Conservation (phyloP, 768 basidiomycete genomes). For the Neoboletus magnificus region DNA sequence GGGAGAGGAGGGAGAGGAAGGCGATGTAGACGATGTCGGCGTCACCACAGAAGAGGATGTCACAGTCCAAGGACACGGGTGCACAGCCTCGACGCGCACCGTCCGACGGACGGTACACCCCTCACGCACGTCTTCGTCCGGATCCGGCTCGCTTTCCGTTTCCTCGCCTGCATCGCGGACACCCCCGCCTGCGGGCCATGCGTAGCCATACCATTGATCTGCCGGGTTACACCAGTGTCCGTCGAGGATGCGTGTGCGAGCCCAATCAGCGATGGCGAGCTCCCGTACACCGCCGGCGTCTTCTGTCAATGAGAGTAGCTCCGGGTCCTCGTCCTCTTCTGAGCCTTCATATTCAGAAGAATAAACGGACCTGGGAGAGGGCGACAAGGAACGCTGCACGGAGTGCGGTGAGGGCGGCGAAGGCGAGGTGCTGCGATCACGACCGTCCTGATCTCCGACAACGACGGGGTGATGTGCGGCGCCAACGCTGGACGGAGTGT, state of each 20-base stretch:
- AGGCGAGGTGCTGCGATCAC: conserved; percentile 25
- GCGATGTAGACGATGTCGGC: conserved; percentile 24
- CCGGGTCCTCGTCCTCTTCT: conserved; percentile 45
- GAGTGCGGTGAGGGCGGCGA: conserved; percentile 27
- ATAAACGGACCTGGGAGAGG: conserved; percentile 29
- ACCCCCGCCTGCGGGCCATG: conserved; percentile 39
- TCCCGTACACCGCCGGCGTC: conserved; percentile 45
- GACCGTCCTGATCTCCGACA: conserved; percentile 11
- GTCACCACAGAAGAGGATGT: conserved; percentile 14
- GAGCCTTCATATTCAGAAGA: conserved; percentile 34
- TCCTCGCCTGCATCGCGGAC: conserved; percentile 25
- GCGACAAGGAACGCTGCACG: conserved; percentile 28
- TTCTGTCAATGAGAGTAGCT: conserved; percentile 43
- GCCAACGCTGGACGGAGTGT: conserved; percentile 6
- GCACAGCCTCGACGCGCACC: conserved; percentile 28
- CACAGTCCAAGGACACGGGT: conserved; percentile 65
- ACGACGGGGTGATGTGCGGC: conserved; percentile 1
- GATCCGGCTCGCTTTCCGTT: conserved; percentile 29
- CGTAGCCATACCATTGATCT: conserved; percentile 58
- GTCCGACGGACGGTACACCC: conserved; percentile 19
- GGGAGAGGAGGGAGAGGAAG: conserved; percentile 17
- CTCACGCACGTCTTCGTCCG: conserved; percentile 17
- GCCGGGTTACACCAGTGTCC: conserved; percentile 76
- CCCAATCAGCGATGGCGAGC: conserved; percentile 70
- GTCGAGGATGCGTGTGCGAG: conserved; percentile 65